These are phyloP conservation scores for Mycena sanguinolenta DNA, from an alignment of 768 basidiomycete genomes.

Conservation along the genomic window DNA sequence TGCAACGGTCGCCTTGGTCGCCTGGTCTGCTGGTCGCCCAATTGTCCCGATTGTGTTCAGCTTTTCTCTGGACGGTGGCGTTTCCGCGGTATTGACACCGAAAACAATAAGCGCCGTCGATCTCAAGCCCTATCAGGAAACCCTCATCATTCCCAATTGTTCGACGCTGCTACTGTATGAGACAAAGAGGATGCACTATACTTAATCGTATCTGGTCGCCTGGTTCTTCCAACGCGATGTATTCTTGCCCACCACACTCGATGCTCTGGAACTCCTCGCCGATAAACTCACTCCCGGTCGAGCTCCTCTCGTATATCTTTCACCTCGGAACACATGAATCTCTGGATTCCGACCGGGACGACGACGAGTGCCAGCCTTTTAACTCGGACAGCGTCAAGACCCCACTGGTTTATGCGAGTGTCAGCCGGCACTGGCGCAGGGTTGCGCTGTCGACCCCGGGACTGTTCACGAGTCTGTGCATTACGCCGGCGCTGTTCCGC, in stretches of 20 bases:
- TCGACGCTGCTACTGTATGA: constrained; percentile 39
- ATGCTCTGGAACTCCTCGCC: too few species aligned
- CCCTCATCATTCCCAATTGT: constrained; percentile 52
- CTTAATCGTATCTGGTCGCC: constrained; percentile 42
- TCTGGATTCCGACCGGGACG: constrained; percentile 33
- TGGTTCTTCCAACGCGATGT: constrained; percentile 6
- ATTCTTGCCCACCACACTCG: background rate
- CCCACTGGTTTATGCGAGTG: constrained; percentile 62
- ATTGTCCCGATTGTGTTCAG: too few species aligned
- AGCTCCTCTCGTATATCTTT: constrained; percentile 71
- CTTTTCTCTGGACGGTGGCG: too few species aligned
- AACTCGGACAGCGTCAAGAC: constrained; percentile 56
- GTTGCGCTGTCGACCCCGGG: constrained; percentile 63
- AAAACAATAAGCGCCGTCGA: constrained; percentile 29
- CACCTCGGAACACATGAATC: constrained; percentile 56
- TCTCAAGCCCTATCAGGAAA: constrained; percentile 17
- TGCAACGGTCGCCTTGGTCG: constrained; percentile 14
- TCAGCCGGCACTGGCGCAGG: constrained; percentile 66
- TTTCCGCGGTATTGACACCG: background rate
- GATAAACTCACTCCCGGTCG: constrained; percentile 64
- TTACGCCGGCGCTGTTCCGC: constrained; percentile 56
- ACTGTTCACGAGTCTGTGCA: constrained; percentile 69
- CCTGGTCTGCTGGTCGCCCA: background rate
- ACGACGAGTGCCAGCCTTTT: constrained; percentile 48
- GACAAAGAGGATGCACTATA: constrained; percentile 49